phyloP scores from a whole-genome alignment of 352 stramenopile genomes.

The Globisporangium ultimum region DNA sequence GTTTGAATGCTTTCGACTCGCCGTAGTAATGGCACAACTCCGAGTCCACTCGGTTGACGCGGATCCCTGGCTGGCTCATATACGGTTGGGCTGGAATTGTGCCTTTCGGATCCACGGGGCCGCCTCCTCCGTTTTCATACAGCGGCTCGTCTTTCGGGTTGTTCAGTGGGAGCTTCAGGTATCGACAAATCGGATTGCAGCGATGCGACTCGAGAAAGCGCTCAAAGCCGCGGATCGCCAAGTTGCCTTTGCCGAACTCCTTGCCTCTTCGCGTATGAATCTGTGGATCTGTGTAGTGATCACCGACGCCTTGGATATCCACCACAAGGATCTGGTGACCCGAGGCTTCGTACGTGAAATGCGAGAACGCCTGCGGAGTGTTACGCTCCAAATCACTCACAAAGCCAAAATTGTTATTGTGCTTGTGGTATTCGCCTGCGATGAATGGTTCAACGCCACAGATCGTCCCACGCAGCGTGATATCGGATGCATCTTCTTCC shows the following conservation, averaged over 20 bases:
- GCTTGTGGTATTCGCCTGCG: slow-evolving; percentile 76
- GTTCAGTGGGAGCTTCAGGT: slow-evolving; percentile 67
- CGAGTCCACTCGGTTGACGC: slow-evolving; percentile 54
- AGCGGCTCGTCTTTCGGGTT: slow-evolving; percentile 49
- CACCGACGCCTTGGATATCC: slow-evolving; percentile 93
- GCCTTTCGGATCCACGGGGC: slow-evolving; percentile 39
- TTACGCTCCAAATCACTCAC: slow-evolving; percentile 79
- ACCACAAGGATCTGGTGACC: slow-evolving; percentile 91
- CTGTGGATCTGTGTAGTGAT: slow-evolving; percentile 96
- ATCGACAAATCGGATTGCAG: slow-evolving; percentile 81
- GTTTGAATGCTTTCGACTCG: slow-evolving; percentile 66
- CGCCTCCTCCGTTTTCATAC: slow-evolving; percentile 8
- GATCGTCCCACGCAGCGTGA: slow-evolving; percentile 64
- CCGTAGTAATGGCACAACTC: slow-evolving; percentile 75
- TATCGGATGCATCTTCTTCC: slow-evolving; percentile 25
- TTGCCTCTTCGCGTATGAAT: slow-evolving; percentile 83
- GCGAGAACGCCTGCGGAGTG: slow-evolving; percentile 87
- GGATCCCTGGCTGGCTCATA: slow-evolving; percentile 59
- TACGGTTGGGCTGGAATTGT: slow-evolving; percentile 68
- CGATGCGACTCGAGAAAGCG: slow-evolving; percentile 72
- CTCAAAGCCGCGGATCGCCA: slow-evolving; percentile 63
- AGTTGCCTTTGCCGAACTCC: slow-evolving; percentile 83
- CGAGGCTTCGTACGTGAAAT: slow-evolving; percentile 91
- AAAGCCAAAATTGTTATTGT: slow-evolving; percentile 85
- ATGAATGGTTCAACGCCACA: slow-evolving; percentile 80